Percentiles rank a stretch among this genome's conserved stretches.
phyloP scores from a whole-genome alignment of 768 basidiomycete species.

The Xerocomellus chrysenteron region DNA sequence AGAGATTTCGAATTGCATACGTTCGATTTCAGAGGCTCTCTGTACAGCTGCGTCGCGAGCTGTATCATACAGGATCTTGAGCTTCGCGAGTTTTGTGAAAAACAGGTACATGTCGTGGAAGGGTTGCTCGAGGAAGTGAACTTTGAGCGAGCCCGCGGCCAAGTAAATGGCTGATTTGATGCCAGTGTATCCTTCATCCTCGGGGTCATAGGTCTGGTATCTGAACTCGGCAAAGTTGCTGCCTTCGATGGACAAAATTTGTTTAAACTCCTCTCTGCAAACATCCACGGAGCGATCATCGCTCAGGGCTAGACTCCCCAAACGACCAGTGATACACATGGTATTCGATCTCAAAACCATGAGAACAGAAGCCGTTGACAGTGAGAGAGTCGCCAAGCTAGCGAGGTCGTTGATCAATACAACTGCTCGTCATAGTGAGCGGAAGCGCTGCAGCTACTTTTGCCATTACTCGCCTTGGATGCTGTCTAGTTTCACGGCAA shows the following conservation, averaged over 20 bases:
- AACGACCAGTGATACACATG: constrained; percentile 72
- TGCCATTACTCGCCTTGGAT: constrained; percentile 59
- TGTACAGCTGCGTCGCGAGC: constrained; percentile 93
- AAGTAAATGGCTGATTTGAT: constrained; percentile 82
- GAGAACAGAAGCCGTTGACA: constrained; percentile 87
- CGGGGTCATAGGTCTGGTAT: constrained; percentile 87
- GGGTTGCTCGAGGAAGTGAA: constrained; percentile 89
- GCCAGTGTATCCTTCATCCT: constrained; percentile 65
- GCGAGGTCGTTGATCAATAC: constrained; percentile 68
- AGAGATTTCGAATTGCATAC: constrained; percentile 89
- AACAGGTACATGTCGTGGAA: constrained; percentile 87
- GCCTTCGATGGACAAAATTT: constrained; percentile 90
- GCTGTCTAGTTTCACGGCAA: constrained; percentile 80
- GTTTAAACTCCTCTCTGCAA: constrained; percentile 68
- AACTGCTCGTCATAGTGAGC: constrained; percentile 45
- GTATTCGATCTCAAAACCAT: constrained; percentile 71
- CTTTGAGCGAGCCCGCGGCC: constrained; percentile 83
- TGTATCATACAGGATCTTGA: constrained; percentile 93
- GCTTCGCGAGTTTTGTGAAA: constrained; percentile 77
- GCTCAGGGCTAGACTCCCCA: constrained; percentile 80
- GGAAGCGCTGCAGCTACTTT: background rate
- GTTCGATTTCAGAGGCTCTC: constrained; percentile 86
- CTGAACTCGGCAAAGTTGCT: constrained; percentile 90
- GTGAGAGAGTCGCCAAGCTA: constrained; percentile 80
- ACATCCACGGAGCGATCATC: constrained; percentile 62